Base-by-base conservation (phyloP, 2,329 filamentous ascomycete species). In the Nannizziopsis barbatae region DNA sequence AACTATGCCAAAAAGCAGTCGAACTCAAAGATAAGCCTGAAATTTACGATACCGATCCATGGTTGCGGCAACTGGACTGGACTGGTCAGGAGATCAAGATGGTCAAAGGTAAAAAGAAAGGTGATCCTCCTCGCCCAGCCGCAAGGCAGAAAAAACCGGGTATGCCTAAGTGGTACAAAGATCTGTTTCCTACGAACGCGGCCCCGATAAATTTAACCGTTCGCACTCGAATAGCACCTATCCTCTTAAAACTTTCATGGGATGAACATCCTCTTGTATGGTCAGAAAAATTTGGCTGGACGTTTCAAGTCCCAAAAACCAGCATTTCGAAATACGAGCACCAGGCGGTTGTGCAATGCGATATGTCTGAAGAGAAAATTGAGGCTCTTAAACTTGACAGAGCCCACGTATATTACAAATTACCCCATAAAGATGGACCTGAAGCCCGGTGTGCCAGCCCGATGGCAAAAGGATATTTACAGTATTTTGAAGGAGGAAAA, bases 91-190 rank as follows among this genome's bases (percentile, higher is more conserved):
- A 94, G 63, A 75, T 95, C 53, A 89, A 79, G 62, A 92, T 90
- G 84, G 81, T 80, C 17, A 96, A 95, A 63, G 84, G 83, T 2
- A 95, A 92, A 70, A 89, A 84, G 66, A 95, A 95, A 64, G 73
- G 71, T 8, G 86, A 93, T 49, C 81, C 83, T 9, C 83, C 84
- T 1, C 75, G 87, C 39, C 87, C 83, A 27, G 84, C 81, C 6
- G 81, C 81, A 9, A 75, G 84, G 40, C 92, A 98, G 63, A 98
- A 96, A 73, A 87, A 84, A 69, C 89, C 90, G 0, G 92, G 92
- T 11, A 92, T 86, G 84, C 92, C 92, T 0, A 76, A 84, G 55
- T 98, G 92, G 92, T 98, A 95, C 68, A 95, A 92, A 60, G 87
- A 88, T 62, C 71, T 98, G 1, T 95, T 93, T 57, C 58, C 75